Conservation (phyloP, 257 asterid genomes). For the Solanum appendiculatum region DNA sequence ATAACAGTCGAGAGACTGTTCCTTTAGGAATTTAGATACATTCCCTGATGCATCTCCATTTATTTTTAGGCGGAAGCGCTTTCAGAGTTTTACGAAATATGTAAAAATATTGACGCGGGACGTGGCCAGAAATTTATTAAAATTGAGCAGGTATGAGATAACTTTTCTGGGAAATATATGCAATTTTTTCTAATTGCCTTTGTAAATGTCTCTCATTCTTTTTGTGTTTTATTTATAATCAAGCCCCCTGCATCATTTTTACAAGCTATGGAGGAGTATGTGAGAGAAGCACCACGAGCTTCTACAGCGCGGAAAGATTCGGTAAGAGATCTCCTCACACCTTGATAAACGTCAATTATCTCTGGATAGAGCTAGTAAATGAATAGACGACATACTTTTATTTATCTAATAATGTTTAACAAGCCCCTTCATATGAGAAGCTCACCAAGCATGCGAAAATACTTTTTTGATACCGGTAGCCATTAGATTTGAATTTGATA, state of each 20-base stretch:
- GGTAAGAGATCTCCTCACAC: slow-evolving; percentile 26
- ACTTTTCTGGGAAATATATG: background rate
- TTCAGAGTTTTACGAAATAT: slow-evolving; percentile 85
- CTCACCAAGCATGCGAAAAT: background rate
- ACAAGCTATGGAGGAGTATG: slow-evolving; percentile 99
- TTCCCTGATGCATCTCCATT: background rate
- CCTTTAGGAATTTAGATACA: background rate
- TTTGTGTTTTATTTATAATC: slow-evolving; percentile 7
- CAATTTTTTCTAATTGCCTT: background rate
- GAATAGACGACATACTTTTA: background rate
- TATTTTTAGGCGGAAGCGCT: slow-evolving; percentile 74
- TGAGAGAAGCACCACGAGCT: slow-evolving; percentile 84
- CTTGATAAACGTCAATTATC: background rate
- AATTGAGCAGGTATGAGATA: slow-evolving; percentile 78
- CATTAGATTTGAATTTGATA: background rate
- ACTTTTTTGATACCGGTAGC: background rate
- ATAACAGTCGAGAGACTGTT: background rate
- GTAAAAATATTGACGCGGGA: slow-evolving; percentile 77
- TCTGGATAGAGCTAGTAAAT: background rate
- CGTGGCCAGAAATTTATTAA: slow-evolving; percentile 89
- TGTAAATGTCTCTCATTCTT: background rate
- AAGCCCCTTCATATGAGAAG: background rate
- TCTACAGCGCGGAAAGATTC: slow-evolving; percentile 66
- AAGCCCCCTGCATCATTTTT: slow-evolving; percentile 96
- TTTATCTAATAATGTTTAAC: background rate